Conservation (phyloP, 208 protist genomes). For the Strigomonas galati region DNA sequence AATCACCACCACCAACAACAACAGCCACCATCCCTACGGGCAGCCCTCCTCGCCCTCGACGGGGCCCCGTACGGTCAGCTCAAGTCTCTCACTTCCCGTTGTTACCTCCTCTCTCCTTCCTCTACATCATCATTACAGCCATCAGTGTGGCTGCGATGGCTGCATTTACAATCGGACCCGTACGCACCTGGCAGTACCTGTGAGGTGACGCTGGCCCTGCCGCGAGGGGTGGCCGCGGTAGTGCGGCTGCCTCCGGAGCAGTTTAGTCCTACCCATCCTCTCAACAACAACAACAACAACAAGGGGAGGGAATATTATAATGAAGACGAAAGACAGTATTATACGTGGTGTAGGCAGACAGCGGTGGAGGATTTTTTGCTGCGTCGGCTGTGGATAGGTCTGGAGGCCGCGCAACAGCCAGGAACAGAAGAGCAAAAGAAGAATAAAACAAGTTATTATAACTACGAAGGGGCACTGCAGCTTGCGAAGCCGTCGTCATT, state of each 20-base stretch:
- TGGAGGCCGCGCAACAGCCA: slow-evolving; percentile 73
- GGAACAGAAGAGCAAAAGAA: slow-evolving; percentile 53
- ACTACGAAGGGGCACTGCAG: slow-evolving; percentile 5
- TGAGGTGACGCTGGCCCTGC: slow-evolving; percentile 33
- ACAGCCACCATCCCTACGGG: slow-evolving; percentile 10
- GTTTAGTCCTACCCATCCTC: too few species aligned
- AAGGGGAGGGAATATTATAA: background rate
- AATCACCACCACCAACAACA: background rate
- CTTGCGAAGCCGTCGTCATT: slow-evolving; percentile 8
- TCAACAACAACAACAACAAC: background rate
- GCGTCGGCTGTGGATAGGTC: slow-evolving; percentile 59
- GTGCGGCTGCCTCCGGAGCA: background rate
- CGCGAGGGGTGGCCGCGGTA: background rate
- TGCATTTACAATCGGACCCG: slow-evolving; percentile 67
- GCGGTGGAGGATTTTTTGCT: slow-evolving; percentile 69
- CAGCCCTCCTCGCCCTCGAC: slow-evolving; percentile 38
- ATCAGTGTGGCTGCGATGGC: slow-evolving; percentile 24
- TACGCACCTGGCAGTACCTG: slow-evolving; percentile 73
- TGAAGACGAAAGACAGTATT: background rate
- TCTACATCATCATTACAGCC: background rate
- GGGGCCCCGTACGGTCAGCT: slow-evolving; percentile 53
- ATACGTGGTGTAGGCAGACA: slow-evolving; percentile 25
- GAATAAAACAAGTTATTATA: background rate
- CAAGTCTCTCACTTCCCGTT: slow-evolving; percentile 40
- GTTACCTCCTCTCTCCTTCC: slow-evolving; percentile 24